These are phyloP conservation scores for Colletotrichum euphorbiae DNA, from an alignment of 2,329 filamentous ascomycete species.

Conservation along the genomic window DNA sequence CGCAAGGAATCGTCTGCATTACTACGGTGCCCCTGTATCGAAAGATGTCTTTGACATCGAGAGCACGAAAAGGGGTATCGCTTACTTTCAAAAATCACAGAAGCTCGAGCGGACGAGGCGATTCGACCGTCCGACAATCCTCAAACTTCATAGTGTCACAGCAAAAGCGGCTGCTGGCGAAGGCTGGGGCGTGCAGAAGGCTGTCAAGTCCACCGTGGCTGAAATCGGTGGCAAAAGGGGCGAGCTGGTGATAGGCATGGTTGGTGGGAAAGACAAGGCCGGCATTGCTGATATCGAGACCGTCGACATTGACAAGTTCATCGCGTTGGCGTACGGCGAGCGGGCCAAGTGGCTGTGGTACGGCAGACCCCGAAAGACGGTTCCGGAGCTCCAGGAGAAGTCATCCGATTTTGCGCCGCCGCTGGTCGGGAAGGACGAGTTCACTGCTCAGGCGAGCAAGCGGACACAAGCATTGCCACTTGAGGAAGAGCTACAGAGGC, in stretches of 20 bases:
- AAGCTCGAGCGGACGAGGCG: slow-evolving; percentile 82
- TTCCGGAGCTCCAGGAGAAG: slow-evolving; percentile 58
- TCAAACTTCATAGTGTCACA: slow-evolving; percentile 83
- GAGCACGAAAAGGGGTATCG: slow-evolving; percentile 84
- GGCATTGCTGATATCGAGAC: slow-evolving; percentile 95
- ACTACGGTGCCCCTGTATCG: slow-evolving; percentile 82
- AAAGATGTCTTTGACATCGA: slow-evolving; percentile 94
- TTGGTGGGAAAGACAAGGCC: slow-evolving; percentile 85
- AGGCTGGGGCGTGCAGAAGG: slow-evolving; percentile 90
- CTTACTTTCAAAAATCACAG: slow-evolving; percentile 89
- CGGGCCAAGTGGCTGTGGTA: slow-evolving; percentile 94
- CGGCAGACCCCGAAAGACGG: slow-evolving; percentile 82
- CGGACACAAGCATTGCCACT: slow-evolving; percentile 62
- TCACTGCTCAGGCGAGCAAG: slow-evolving; percentile 54
- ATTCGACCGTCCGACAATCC: slow-evolving; percentile 85
- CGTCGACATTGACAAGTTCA: slow-evolving; percentile 85
- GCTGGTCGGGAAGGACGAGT: slow-evolving; percentile 68
- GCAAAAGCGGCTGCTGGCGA: slow-evolving; percentile 91
- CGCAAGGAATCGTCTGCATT: slow-evolving; percentile 88
- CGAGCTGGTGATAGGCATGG: slow-evolving; percentile 96
- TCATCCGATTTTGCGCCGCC: slow-evolving; percentile 59
- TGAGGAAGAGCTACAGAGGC: slow-evolving; percentile 63
- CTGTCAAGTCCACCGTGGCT: slow-evolving; percentile 94
- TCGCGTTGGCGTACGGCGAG: slow-evolving; percentile 82
- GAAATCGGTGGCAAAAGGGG: slow-evolving; percentile 94